phyloP scores from a whole-genome alignment of 2,329 filamentous ascomycete genomes.

The Penicillium sp. region DNA sequence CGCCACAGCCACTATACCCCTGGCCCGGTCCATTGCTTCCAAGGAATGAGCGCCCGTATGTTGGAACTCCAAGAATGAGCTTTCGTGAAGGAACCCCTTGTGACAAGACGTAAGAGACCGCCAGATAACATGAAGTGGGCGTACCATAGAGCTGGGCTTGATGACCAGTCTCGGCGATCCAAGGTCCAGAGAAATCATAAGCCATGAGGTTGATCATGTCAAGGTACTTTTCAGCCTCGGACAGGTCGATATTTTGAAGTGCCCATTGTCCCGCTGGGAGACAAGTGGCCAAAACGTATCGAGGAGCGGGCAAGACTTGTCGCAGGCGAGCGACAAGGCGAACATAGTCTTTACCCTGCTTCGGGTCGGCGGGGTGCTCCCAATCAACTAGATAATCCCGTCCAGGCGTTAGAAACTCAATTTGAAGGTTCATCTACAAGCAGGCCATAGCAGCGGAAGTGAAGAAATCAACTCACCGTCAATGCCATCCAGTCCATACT shows the following conservation, averaged over 20 bases:
- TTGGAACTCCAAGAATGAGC: conserved; percentile 73
- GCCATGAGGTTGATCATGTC: conserved; percentile 78
- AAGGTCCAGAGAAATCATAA: conserved; percentile 76
- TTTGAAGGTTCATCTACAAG: neutral
- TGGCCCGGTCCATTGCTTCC: conserved; percentile 66
- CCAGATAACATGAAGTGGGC: conserved; percentile 63
- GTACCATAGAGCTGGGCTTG: conserved; percentile 71
- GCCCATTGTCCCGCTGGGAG: conserved; percentile 68
- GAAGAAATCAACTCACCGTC: conserved; percentile 60
- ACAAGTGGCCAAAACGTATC: conserved; percentile 70
- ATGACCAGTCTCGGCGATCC: conserved; percentile 68
- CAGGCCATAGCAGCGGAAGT: neutral
- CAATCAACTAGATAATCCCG: conserved; percentile 64
- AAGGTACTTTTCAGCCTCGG: conserved; percentile 62
- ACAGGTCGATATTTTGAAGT: conserved; percentile 69
- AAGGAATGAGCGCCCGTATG: conserved; percentile 74
- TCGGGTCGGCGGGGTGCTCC: conserved; percentile 69
- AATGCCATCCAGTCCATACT: conserved; percentile 71
- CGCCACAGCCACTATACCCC: conserved; percentile 52
- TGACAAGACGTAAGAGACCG: conserved; percentile 64
- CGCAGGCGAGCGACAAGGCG: conserved; percentile 67
- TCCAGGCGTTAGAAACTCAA: neutral
- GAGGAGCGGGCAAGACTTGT: conserved; percentile 65
- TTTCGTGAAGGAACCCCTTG: conserved; percentile 69
- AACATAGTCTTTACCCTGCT: conserved; percentile 71